Percentiles rank a stretch among this genome's conserved stretches.
phyloP scores from a whole-genome alignment of 768 basidiomycete species.

The Russula vinacea region DNA sequence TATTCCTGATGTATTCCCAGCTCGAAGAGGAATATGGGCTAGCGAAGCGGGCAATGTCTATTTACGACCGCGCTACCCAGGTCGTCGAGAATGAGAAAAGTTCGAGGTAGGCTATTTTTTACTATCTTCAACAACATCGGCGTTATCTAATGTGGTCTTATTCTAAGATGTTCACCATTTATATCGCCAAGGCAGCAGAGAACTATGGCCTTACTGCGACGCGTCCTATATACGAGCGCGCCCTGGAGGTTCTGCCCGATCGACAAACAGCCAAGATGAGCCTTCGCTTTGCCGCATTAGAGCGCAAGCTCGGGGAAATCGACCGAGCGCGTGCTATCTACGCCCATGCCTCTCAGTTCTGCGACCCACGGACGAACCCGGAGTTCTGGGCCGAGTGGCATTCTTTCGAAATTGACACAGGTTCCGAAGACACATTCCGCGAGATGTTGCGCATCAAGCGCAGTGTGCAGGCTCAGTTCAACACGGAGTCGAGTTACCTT shows the following conservation, averaged over 20 bases:
- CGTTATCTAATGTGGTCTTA: conserved; percentile 8
- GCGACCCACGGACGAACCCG: conserved; percentile 88
- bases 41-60: conserved; percentile 92
- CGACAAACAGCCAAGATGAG: conserved; percentile 97
- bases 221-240: conserved; percentile 92
- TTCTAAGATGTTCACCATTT: conserved; percentile 87
- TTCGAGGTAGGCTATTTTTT: conserved; percentile 67
- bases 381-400: conserved; percentile 99
- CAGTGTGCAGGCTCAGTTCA: conserved; percentile 97
- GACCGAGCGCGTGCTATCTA: conserved; percentile 96
- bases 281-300: conserved; percentile 89
- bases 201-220: conserved; percentile 97
- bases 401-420: conserved; percentile 95
- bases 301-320: conserved; percentile 98
- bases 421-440: conserved; percentile 97
- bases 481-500: conserved; percentile 91
- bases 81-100: conserved; percentile 84
- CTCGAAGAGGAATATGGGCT: conserved; percentile 94
- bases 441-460: conserved; percentile 95
- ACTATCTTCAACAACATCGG: background rate
- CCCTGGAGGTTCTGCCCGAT: conserved; percentile 90
- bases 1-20: conserved; percentile 95
- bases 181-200: conserved; percentile 94
- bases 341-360: conserved; percentile 98
- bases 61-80: conserved; percentile 89